Percentiles rank a stretch among this genome's conserved stretches.
phyloP scores from a whole-genome alignment of 768 basidiomycete genomes.

The Ramaria rubella region DNA sequence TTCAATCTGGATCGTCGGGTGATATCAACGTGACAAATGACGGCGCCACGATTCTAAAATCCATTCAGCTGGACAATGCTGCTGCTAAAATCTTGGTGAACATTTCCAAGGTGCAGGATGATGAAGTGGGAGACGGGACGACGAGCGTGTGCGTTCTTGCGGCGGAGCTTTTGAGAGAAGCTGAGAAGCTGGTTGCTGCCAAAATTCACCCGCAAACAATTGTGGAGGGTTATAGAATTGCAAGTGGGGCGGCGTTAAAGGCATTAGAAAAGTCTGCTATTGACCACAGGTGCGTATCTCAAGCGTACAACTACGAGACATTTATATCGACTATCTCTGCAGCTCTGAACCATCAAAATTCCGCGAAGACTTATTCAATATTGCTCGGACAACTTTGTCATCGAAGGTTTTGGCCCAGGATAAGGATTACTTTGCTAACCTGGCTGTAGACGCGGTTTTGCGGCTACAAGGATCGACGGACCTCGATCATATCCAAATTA shows the following conservation, averaged over 20 bases:
- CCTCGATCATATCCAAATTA: conserved; percentile 97
- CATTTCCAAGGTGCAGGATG: conserved; percentile 99
- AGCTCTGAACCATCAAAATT: conserved; percentile 71
- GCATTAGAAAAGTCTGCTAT: conserved; percentile 78
- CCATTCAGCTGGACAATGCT: conserved; percentile 95
- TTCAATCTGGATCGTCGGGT: conserved; percentile 83
- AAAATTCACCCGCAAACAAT: conserved; percentile 99
- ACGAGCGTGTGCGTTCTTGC: conserved; percentile 89
- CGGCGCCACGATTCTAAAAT: conserved; percentile 96
- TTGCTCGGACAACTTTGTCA: conserved; percentile 90
- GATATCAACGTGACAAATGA: conserved; percentile 98
- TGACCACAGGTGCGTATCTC: conserved; percentile 67
- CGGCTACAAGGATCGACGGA: conserved; percentile 91
- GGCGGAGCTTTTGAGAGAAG: conserved; percentile 86
- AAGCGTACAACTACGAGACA: neutral
- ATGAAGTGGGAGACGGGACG: conserved; percentile 96
- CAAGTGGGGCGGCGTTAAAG: conserved; percentile 73
- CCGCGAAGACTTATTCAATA: conserved; percentile 89
- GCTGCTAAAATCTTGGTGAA: conserved; percentile 99
- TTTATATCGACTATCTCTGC: conserved; percentile 8
- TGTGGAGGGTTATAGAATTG: conserved; percentile 93
- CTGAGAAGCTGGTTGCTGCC: conserved; percentile 85
- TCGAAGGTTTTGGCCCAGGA: conserved; percentile 96
- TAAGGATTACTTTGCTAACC: conserved; percentile 96
- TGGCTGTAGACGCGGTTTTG: conserved; percentile 95